Base-by-base conservation (phyloP, 2,329 filamentous ascomycete genomes). In the Botryotinia narcissicola region DNA sequence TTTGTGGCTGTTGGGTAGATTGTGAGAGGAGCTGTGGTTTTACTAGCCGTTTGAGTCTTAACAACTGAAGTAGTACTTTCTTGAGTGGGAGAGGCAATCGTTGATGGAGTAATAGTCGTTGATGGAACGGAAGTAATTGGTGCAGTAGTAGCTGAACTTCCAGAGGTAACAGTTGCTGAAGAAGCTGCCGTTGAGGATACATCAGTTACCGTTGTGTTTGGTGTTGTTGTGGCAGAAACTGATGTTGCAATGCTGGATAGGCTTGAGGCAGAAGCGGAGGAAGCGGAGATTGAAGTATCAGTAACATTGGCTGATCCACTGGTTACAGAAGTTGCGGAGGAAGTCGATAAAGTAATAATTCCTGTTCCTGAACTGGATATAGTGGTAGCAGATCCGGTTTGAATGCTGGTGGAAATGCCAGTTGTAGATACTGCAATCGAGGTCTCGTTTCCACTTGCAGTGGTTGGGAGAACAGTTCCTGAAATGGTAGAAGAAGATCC, bases 1-100 rank as follows among this genome's bases (percentile, higher is more conserved):
- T 80, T 77, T n/a, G 79, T 79, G 22, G 73, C 75, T 42, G 78
- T 79, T 70, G 80, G 79, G 3, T 66, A 46, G 66, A 80, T 73
- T 9, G 73, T 75, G 25, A 73, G 60, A 32, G 73, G 74, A 8
- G 71, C 35, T 12, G 71, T 51, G n/a, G 71, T 70, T 37, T 76
- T 66, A 20, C 54, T 54, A 48, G 74, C 63, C 5, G 66, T 22
- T 25, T 72, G 35, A 18, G 72, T 70, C 35, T 75, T 70, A 5
- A 66, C 57, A 9, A 71, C 8, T 44, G 54, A 35, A 7, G 68
- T 54, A n/a, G 37, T 40, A 46, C 37, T 48, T 59, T 72, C 46
- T 32, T 37, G 29, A 25, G 42, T 37, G 18, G 60, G 18, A 32
- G 20, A 32, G 20, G 40, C 40, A n/a, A 74, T 73, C 12, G 75